These are phyloP conservation scores for Entoloma clypeatum DNA, from an alignment of 1,284 basidiomycete species.

Conservation along the genomic window DNA sequence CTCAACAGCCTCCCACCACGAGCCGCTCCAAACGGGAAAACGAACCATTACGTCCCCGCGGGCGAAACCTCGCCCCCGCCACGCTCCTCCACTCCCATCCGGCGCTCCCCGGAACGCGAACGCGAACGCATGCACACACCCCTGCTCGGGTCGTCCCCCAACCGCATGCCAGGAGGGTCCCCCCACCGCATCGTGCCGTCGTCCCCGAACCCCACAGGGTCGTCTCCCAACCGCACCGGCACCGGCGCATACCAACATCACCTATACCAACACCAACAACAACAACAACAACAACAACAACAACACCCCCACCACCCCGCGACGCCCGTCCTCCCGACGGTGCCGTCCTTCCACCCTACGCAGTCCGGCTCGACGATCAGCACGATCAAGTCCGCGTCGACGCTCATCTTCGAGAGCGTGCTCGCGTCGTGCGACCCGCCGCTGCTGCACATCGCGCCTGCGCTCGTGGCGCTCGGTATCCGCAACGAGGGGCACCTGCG, in stretches of 20 bases:
- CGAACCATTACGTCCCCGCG: slow-evolving; percentile 1
- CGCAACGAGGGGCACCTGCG: slow-evolving; percentile 53
- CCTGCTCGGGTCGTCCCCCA: slow-evolving; percentile 19
- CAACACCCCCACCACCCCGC: slow-evolving; percentile 1
- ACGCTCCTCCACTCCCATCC: slow-evolving; percentile 12
- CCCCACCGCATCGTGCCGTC: no score
- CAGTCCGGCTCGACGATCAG: slow-evolving; percentile 37
- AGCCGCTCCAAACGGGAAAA: not conserved
- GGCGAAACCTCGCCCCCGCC: slow-evolving; percentile 6
- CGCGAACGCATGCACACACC: slow-evolving; percentile 6
- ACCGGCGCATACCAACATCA: no score
- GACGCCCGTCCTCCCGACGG: slow-evolving; percentile 8
- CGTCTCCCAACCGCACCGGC: no score
- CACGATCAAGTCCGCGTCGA: slow-evolving; percentile 31
- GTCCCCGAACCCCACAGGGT: no score
- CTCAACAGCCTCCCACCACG: not conserved
- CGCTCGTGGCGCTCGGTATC: slow-evolving; percentile 55
- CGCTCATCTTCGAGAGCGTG: slow-evolving; percentile 39
- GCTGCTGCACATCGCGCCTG: slow-evolving; percentile 52
- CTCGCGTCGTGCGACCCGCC: slow-evolving; percentile 57
- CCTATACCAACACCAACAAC: no score
- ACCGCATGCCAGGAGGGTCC: no score
- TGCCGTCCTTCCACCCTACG: slow-evolving; percentile 30
- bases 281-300: no score
- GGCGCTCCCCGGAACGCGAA: slow-evolving; percentile 3